These are phyloP conservation scores for Hypoxylon lienhwacheense DNA, from an alignment of 495 filamentous ascomycete genomes.

Conservation along the genomic window DNA sequence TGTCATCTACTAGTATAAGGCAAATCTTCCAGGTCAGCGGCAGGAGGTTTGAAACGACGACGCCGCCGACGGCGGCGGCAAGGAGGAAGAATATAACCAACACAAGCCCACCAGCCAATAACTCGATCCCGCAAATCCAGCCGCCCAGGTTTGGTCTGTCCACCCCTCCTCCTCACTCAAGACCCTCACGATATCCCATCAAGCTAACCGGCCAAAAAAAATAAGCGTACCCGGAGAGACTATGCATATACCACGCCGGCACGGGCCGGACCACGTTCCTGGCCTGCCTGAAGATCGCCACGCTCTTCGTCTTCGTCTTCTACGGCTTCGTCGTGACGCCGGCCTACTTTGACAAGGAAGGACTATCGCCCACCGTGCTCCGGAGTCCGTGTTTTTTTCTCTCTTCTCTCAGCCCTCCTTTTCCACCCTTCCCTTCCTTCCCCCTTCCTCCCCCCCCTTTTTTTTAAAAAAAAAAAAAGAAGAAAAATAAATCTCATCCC, in stretches of 20 bases:
- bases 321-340: slow-evolving; percentile 65
- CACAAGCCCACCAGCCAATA: not conserved
- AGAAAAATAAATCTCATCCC: not conserved
- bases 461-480: too few relatives aligned
- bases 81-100: too few relatives aligned
- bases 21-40: slow-evolving; percentile 1
- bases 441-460: not conserved
- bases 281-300: slow-evolving; percentile 67
- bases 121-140: slow-evolving; percentile 5
- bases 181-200: not conserved
- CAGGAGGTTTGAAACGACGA: slow-evolving; percentile 23
- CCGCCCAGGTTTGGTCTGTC: slow-evolving; percentile 17
- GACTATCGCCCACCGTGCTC: slow-evolving; percentile 28
- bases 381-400: slow-evolving; percentile 22
- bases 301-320: slow-evolving; percentile 68
- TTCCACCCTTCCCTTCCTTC: not conserved
- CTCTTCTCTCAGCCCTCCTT: not conserved
- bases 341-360: slow-evolving; percentile 53
- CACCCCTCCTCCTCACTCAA: not conserved
- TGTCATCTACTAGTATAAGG: not conserved
- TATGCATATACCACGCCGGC: slow-evolving; percentile 75
- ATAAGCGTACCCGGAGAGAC: slow-evolving; percentile 57
- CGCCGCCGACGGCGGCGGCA: not conserved
- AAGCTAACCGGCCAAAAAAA: not conserved
- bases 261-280: slow-evolving; percentile 66